Evolutionary conservation across 2,329 filamentous ascomycete species (phyloP).

Genomic region (Ceratocystis destructans): DNA sequence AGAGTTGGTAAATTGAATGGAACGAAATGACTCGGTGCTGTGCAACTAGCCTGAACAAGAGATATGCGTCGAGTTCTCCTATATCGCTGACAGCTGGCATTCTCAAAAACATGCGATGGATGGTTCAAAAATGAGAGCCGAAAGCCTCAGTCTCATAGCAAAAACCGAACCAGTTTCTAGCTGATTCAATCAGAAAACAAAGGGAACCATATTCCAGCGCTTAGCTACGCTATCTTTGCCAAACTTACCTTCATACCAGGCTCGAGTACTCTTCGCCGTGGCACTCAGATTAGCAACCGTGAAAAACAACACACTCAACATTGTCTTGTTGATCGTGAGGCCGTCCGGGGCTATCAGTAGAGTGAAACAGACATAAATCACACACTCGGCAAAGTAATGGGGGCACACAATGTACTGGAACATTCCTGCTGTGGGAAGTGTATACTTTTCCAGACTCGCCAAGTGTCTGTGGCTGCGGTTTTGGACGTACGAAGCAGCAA

Average conservation of each 20-base stretch:
- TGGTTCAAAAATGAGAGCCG: too few species aligned
- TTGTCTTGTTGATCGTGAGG: conserved; percentile 53
- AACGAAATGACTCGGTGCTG: too few species aligned
- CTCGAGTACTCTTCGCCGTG: conserved; percentile 62
- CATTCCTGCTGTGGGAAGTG: conserved; percentile 56
- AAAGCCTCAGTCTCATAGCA: too few species aligned
- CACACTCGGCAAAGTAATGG: conserved; percentile 81
- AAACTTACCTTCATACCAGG: conserved; percentile 69
- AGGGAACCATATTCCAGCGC: conserved; percentile 66
- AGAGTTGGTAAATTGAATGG: too few species aligned
- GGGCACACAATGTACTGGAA: conserved; percentile 68
- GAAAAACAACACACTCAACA: conserved; percentile 57
- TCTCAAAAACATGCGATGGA: too few species aligned
- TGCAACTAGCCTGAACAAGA: too few species aligned
- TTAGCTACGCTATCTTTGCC: conserved; percentile 46
- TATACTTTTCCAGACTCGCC: conserved; percentile 64
- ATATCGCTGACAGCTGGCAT: too few species aligned
- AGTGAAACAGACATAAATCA: conserved; percentile 69
- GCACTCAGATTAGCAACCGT: conserved; percentile 67
- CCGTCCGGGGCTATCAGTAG: conserved; percentile 58
- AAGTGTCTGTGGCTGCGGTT: conserved; percentile 60
- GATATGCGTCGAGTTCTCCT: too few species aligned
- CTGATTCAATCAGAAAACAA: conserved; percentile 39
- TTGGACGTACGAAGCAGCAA: conserved; percentile 58
- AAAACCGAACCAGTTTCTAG: neutral